Conservation (phyloP, 176 grass and related monocot genomes). For the Musa schizocarpa region DNA sequence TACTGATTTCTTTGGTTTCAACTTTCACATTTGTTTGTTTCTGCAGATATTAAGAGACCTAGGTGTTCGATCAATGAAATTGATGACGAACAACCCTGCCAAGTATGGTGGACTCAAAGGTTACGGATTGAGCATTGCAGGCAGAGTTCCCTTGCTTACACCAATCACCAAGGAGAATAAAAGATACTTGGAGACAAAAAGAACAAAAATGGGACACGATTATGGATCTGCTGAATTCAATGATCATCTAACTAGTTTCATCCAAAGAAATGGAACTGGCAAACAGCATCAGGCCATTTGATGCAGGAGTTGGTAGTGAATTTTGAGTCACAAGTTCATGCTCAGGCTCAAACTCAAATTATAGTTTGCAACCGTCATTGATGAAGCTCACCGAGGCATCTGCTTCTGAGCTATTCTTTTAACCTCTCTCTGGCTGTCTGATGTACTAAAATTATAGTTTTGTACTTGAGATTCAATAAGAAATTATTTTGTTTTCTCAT, state of each 20-base stretch:
- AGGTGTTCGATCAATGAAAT: conserved; percentile 73
- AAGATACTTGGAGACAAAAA: conserved; percentile 80
- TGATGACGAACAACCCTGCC: conserved; percentile 89
- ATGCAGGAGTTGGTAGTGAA: neutral
- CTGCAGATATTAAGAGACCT: conserved; percentile 74
- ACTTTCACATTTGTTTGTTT: conserved; percentile 8
- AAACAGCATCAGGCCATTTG: neutral
- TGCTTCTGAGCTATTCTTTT: neutral
- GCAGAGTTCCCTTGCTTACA: conserved; percentile 73
- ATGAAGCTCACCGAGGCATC: neutral
- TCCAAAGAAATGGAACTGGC: neutral
- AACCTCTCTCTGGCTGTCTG: neutral
- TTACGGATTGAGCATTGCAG: conserved; percentile 72
- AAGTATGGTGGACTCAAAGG: conserved; percentile 89
- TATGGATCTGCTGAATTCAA: conserved; percentile 14
- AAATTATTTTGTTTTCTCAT: too few relatives aligned
- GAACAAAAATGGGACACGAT: conserved; percentile 65
- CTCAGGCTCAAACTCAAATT: neutral
- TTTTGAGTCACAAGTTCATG: neutral
- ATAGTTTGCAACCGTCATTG: neutral
- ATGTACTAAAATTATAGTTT: too few relatives aligned
- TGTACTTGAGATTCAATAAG: too few relatives aligned
- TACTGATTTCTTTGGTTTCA: conserved; percentile 21
- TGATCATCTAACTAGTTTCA: conserved; percentile 17
- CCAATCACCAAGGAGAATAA: conserved; percentile 87